Conservation (phyloP, 371 early-diverging fungal species). For the Parasitella parasitica region DNA sequence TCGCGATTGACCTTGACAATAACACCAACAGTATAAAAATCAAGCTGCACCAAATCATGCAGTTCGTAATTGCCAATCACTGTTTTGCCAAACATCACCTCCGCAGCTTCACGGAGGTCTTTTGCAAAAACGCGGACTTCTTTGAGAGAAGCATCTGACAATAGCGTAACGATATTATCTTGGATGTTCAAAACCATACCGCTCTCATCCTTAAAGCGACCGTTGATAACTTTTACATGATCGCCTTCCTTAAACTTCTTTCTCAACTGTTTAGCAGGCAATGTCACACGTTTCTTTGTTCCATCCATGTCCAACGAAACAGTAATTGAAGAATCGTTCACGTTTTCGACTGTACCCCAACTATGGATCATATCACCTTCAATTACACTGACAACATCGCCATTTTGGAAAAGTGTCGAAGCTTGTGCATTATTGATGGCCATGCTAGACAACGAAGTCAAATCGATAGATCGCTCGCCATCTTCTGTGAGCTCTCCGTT, state of each 20-base stretch:
- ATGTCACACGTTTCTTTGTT: slow-evolving; percentile 44
- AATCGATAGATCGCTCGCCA: slow-evolving; percentile 55
- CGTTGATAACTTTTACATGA: slow-evolving; percentile 92
- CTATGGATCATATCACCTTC: slow-evolving; percentile 89
- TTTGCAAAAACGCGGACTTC: slow-evolving; percentile 86
- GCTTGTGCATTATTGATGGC: slow-evolving; percentile 47
- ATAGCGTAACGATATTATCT: slow-evolving; percentile 77
- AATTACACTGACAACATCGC: slow-evolving; percentile 89
- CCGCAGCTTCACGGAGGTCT: slow-evolving; percentile 79
- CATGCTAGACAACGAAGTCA: slow-evolving; percentile 48
- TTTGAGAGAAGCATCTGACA: slow-evolving; percentile 74
- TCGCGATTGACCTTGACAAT: slow-evolving; percentile 83
- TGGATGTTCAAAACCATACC: slow-evolving; percentile 86
- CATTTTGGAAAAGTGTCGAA: slow-evolving; percentile 63
- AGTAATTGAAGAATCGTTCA: slow-evolving; percentile 65
- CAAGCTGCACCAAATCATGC: slow-evolving; percentile 86
- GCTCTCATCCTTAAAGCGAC: slow-evolving; percentile 82
- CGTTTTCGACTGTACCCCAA: slow-evolving; percentile 75
- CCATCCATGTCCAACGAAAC: slow-evolving; percentile 58
- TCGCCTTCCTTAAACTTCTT: slow-evolving; percentile 91
- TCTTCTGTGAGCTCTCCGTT: slow-evolving; percentile 64
- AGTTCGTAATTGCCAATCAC: slow-evolving; percentile 69
- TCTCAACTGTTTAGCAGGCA: slow-evolving; percentile 68
- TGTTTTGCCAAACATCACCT: slow-evolving; percentile 49
- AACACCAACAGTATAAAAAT: slow-evolving; percentile 75